Evolutionary conservation across 768 basidiomycete species (phyloP), one percentile per base, ranked within the genome.

Genomic region (Asterophora parasitica): DNA sequence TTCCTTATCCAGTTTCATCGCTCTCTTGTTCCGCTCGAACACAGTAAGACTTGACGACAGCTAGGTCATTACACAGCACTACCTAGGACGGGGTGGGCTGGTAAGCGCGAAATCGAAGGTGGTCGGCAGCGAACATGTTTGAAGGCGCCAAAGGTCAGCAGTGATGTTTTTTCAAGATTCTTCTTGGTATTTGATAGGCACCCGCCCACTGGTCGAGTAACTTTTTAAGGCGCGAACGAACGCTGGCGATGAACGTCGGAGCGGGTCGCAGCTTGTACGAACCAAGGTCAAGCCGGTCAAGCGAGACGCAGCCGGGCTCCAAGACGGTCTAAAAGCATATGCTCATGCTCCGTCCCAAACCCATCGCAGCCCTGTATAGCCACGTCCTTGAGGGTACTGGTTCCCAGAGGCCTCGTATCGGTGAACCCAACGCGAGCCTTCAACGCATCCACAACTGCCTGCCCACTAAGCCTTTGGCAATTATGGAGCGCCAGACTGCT

Each of bases 401-500:
- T 49, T 10, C 52, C 53, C 6, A 59, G 54, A 51, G 58, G 51
- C 7, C 46, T 34, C 6, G 27, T 55, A 49, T 75, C 70, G 15
- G 69, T 69, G 55, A 68, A 72, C 10, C 46, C 52, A 6, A 75
- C 73, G 5, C 86, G 79, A 38, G 68, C 64, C 23, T 66, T 54
- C 46, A 89, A 55, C 4, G 76, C 72, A 10, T 71, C 70, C 12
- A 85, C 75, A 37, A 88, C 59, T 0, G 76, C 78, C 13, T 72
- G 68, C 5, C 86, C 87, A 0, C 73, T 71, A 44, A 89, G 61
- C 51, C 79, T 69, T 51, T 83, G 82, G 58, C 86, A 88, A 48
- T 79, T 80, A 48, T 71, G 70, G 50, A 88, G 60, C 48, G 72
- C 73, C 50, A 88, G 62, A 27, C 65, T 68, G 27, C 66, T 62